A percentile compares a stretch with the other conserved stretches of the same genome.
Evolutionary conservation across 768 basidiomycete species (phyloP).

Genomic region (Trametes elegans): DNA sequence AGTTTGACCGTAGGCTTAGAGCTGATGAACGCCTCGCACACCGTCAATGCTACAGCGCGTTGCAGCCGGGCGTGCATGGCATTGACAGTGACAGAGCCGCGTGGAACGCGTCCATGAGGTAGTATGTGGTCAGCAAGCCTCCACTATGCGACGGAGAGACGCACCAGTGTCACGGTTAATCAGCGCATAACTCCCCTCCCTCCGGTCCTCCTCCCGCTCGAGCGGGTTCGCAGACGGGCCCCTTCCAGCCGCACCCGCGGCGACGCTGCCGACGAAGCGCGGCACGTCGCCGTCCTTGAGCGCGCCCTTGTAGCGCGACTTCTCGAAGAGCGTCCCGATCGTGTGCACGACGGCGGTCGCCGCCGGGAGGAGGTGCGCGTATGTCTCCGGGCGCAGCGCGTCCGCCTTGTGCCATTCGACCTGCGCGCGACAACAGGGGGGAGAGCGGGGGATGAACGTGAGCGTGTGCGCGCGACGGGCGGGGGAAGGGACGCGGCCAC

Average conservation of each 20-base stretch:
- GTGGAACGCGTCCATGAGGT: background rate
- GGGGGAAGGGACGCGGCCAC: conserved; percentile 21
- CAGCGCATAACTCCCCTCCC: conserved; percentile 61
- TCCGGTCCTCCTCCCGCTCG: conserved; percentile 33
- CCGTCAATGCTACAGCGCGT: conserved; percentile 56
- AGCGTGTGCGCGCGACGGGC: background rate
- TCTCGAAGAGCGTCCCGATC: conserved; percentile 85
- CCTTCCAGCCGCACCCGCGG: conserved; percentile 36
- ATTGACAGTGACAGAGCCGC: too few species aligned
- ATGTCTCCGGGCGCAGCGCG: conserved; percentile 75
- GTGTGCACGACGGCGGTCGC: conserved; percentile 89
- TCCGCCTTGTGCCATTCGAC: conserved; percentile 87
- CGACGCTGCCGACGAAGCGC: conserved; percentile 48
- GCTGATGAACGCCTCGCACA: conserved; percentile 73
- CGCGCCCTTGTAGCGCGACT: conserved; percentile 74
- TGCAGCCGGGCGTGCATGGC: background rate
- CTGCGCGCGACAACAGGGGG: conserved; percentile 35
- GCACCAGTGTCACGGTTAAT: conserved; percentile 90
- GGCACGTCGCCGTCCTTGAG: conserved; percentile 57
- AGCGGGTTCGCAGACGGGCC: conserved; percentile 52
- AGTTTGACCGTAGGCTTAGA: conserved; percentile 35
- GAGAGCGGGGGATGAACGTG: background rate
- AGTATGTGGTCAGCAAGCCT: background rate
- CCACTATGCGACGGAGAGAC: conserved; percentile 27
- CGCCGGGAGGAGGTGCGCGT: conserved; percentile 62